Conservation (phyloP, 768 basidiomycete genomes). For the Boletus pseudopeckii region DNA sequence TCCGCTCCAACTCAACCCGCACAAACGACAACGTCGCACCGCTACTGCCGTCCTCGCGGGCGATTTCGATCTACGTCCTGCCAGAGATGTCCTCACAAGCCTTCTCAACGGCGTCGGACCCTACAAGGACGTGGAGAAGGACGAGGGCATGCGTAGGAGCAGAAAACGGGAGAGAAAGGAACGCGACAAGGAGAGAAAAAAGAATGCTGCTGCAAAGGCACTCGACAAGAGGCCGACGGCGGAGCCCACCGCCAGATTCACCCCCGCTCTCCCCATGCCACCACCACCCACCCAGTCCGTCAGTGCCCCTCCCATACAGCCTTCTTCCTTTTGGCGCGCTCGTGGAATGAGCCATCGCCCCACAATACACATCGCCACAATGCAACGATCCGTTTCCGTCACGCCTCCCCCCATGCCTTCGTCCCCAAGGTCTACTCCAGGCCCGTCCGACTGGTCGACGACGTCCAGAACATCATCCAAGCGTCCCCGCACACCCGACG, state of each 20-base stretch:
- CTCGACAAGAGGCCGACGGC: conserved; percentile 32
- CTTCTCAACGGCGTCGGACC: conserved; percentile 71
- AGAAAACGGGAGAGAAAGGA: conserved; percentile 49
- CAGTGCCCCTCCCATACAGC: conserved; percentile 29
- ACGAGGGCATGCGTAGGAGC: conserved; percentile 53
- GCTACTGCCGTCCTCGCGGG: conserved; percentile 78
- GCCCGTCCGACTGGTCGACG: conserved; percentile 67
- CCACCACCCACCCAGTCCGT: conserved; percentile 23
- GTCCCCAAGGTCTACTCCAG: conserved; percentile 71
- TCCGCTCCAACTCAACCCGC: conserved; percentile 14
- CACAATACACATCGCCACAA: conserved; percentile 65
- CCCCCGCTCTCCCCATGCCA: conserved; percentile 17
- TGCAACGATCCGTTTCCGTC: conserved; percentile 69
- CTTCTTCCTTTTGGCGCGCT: conserved; percentile 61
- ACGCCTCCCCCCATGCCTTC: conserved; percentile 67
- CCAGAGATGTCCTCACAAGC: conserved; percentile 76
- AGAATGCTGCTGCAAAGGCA: conserved; percentile 33
- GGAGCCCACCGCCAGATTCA: conserved; percentile 15
- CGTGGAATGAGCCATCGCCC: conserved; percentile 45
- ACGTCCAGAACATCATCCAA: conserved; percentile 80
- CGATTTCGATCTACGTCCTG: conserved; percentile 61
- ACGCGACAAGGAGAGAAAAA: conserved; percentile 50
- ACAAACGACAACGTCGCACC: conserved; percentile 49
- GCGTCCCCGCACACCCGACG: conserved; percentile 70
- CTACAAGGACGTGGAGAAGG: conserved; percentile 60